Conservation (phyloP, 306 rosid genomes). For the Acacia melanoxylon region DNA sequence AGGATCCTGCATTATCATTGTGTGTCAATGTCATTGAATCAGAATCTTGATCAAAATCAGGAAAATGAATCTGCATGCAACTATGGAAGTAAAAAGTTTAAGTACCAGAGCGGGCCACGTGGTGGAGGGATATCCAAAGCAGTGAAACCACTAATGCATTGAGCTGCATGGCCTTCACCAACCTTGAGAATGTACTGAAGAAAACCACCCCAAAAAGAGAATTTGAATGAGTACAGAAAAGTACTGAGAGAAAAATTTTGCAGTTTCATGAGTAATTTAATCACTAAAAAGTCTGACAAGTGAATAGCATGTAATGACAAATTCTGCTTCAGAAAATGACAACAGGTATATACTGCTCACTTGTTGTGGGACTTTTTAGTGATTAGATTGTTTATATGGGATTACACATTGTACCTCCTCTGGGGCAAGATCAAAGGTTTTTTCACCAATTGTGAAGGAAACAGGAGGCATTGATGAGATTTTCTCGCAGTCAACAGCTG, state of each 20-base stretch:
- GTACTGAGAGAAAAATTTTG: no score
- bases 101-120: constrained; percentile 91
- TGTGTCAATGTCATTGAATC: constrained; percentile 15
- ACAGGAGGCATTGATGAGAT: constrained; percentile 71
- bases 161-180: constrained; percentile 67
- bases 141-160: constrained; percentile 90
- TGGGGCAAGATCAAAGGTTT: constrained; percentile 59
- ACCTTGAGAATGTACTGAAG: constrained; percentile 81
- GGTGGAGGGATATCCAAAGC: constrained; percentile 90
- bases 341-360: no score
- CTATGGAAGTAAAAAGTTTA: background rate
- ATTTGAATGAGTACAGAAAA: background rate
- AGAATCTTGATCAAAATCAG: constrained; percentile 30
- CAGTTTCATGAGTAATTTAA: no score
- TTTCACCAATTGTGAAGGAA: constrained; percentile 84
- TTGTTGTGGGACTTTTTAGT: no score
- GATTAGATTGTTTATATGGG: no score
- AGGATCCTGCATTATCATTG: constrained; percentile 74
- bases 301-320: no score
- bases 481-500: constrained; percentile 67
- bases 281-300: no score
- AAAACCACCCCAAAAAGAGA: constrained; percentile 16
- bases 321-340: no score
- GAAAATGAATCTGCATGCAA: background rate
- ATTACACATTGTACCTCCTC: constrained; percentile 51